These are phyloP conservation scores for Lactarius indigo DNA, from an alignment of 768 basidiomycete genomes.

Conservation along the genomic window DNA sequence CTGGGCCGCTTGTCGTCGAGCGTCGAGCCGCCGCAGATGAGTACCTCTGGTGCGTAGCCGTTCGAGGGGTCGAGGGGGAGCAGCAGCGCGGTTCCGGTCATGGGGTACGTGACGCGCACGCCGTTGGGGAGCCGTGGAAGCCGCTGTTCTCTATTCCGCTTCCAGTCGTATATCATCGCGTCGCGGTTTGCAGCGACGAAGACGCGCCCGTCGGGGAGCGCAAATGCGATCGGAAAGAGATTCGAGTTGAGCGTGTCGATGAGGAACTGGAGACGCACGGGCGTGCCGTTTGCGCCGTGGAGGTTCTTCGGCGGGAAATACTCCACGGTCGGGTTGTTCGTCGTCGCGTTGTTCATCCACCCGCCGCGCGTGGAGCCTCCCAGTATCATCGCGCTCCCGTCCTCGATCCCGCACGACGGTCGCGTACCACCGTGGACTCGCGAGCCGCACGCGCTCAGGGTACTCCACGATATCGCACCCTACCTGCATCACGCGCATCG, in stretches of 20 bases:
- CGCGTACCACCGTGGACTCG: conserved; percentile 79
- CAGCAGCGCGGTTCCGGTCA: conserved; percentile 71
- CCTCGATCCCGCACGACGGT: conserved; percentile 61
- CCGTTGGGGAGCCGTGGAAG: conserved; percentile 72
- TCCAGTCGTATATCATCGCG: conserved; percentile 79
- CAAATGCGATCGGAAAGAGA: conserved; percentile 73
- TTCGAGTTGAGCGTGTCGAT: conserved; percentile 75
- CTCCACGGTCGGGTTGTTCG: conserved; percentile 79
- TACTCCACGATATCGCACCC: conserved; percentile 64
- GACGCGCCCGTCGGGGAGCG: conserved; percentile 62
- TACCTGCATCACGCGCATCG: conserved; percentile 40
- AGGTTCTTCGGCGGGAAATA: conserved; percentile 80
- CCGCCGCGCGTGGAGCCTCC: conserved; percentile 80
- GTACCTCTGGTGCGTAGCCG: conserved; percentile 61
- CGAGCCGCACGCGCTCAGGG: conserved; percentile 61
- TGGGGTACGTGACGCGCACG: conserved; percentile 79
- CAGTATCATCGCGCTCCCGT: conserved; percentile 81
- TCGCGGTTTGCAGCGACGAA: conserved; percentile 79
- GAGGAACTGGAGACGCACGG: conserved; percentile 61
- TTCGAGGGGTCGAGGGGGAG: conserved; percentile 65
- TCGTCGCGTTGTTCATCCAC: conserved; percentile 80
- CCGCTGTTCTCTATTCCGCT: conserved; percentile 52
- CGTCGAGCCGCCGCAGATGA: conserved; percentile 75
- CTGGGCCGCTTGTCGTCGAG: conserved; percentile 57
- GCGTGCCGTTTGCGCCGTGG: conserved; percentile 61